phyloP scores from a whole-genome alignment of 2,329 filamentous ascomycete species.

The Colletotrichum plurivorum region DNA sequence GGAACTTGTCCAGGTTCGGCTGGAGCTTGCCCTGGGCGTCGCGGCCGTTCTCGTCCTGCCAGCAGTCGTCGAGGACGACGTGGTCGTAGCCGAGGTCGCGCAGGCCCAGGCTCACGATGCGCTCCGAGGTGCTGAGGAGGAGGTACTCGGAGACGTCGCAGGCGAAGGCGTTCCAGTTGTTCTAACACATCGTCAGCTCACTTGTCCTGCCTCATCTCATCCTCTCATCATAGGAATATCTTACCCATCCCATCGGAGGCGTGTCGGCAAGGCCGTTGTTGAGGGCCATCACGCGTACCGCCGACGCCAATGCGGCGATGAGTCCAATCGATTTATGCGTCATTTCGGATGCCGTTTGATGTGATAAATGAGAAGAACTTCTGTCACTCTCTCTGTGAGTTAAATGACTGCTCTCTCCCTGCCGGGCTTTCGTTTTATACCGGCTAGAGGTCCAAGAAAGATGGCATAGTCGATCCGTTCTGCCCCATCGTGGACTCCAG shows the following conservation, averaged over 20 bases:
- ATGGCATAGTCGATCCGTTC: constrained; percentile 18
- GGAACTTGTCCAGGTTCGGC: constrained; percentile 52
- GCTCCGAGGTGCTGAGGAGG: constrained; percentile 42
- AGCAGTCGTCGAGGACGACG: constrained; percentile 53
- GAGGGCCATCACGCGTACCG: constrained; percentile 35
- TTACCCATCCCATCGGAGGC: constrained; percentile 43
- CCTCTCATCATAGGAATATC: not conserved
- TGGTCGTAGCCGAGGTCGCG: constrained; percentile 48
- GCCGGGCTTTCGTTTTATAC: constrained; percentile 27
- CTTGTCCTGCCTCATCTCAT: not conserved
- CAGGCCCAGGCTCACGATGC: constrained; percentile 46
- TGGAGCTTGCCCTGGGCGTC: constrained; percentile 46
- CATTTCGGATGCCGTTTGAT: constrained; percentile 5
- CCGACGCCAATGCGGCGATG: constrained; percentile 28
- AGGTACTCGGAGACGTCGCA: constrained; percentile 40
- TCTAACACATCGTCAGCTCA: constrained; percentile 9
- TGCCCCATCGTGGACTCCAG: constrained; percentile 15
- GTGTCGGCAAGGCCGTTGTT: constrained; percentile 42
- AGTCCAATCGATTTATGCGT: constrained; percentile 23
- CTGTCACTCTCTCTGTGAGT: not conserved
- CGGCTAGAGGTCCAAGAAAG: constrained; percentile 2
- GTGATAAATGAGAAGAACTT: not conserved
- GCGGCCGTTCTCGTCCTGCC: constrained; percentile 48
- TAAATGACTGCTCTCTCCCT: not conserved
- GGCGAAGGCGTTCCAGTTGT: constrained; percentile 38